phyloP scores from a whole-genome alignment of 1,139 yeast species.

The Yamadazyma sp. region DNA sequence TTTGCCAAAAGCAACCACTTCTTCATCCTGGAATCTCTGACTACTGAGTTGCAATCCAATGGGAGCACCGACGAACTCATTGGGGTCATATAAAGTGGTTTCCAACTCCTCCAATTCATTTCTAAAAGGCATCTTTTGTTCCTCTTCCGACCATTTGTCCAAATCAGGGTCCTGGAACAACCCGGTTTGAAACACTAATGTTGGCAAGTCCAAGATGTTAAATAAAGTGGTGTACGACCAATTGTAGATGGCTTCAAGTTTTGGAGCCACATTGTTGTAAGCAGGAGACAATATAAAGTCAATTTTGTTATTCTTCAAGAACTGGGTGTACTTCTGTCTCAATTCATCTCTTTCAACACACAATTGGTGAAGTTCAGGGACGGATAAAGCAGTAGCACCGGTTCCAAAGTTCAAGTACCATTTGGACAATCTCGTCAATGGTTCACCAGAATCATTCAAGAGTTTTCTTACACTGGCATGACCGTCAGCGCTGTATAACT shows the following conservation, averaged over 20 bases:
- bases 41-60: slow-evolving; percentile 40
- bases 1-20: slow-evolving; percentile 41
- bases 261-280: slow-evolving; percentile 71
- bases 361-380: slow-evolving; percentile 46
- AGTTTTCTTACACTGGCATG: slow-evolving; percentile 49
- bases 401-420: slow-evolving; percentile 59
- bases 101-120: slow-evolving; percentile 46
- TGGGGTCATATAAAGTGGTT: slow-evolving; percentile 29
- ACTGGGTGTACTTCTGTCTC: slow-evolving; percentile 54
- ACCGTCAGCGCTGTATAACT: slow-evolving; percentile 58
- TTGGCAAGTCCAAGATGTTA: slow-evolving; percentile 63
- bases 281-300: slow-evolving; percentile 71
- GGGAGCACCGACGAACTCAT: slow-evolving; percentile 36
- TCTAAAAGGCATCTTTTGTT: slow-evolving; percentile 30
- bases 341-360: slow-evolving; percentile 51
- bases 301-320: slow-evolving; percentile 52
- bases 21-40: slow-evolving; percentile 38
- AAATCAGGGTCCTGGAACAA: slow-evolving; percentile 51
- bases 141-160: slow-evolving; percentile 41
- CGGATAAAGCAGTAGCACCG: slow-evolving; percentile 45
- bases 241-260: slow-evolving; percentile 60
- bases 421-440: slow-evolving; percentile 56
- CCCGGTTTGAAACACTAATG: slow-evolving; percentile 62
- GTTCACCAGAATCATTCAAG: slow-evolving; percentile 61
- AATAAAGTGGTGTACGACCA: slow-evolving; percentile 77